Evolutionary conservation across 139 green algal species (phyloP).

Genomic region (Gonium pectorale): DNA sequence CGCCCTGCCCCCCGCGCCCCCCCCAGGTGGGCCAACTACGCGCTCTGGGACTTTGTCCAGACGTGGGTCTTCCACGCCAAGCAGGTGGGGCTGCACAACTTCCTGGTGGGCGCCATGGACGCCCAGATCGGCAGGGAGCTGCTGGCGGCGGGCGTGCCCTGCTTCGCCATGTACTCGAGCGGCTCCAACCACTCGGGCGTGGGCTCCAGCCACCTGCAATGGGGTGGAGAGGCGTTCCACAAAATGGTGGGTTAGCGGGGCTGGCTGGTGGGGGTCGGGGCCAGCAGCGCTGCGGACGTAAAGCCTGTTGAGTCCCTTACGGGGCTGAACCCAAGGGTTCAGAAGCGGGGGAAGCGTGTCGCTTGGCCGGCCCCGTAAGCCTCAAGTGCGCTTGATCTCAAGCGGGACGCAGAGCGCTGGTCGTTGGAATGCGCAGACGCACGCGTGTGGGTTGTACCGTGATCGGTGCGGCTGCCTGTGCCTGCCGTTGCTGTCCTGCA

Average conservation of each 20-base stretch:
- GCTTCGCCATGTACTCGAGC: slow-evolving; percentile 69
- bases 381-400: too few relatives aligned
- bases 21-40: slow-evolving; percentile 84
- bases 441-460: too few relatives aligned
- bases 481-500: too few relatives aligned
- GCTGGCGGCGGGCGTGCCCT: slow-evolving; percentile 57
- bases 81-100: slow-evolving; percentile 53
- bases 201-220: slow-evolving; percentile 51
- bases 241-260: slow-evolving; percentile 52
- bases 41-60: slow-evolving; percentile 91
- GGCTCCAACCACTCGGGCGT: slow-evolving; percentile 44
- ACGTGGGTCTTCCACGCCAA: slow-evolving; percentile 87
- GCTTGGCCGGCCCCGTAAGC: too few relatives aligned
- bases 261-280: not conserved
- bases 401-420: too few relatives aligned
- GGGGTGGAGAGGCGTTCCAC: slow-evolving; percentile 63
- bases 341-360: too few relatives aligned
- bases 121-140: slow-evolving; percentile 63
- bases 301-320: too few relatives aligned
- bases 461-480: too few relatives aligned
- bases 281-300: too few relatives aligned
- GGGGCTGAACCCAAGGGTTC: too few relatives aligned
- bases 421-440: too few relatives aligned
- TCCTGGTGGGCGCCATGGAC: slow-evolving; percentile 76
- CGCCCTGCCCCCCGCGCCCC: not conserved